Evolutionary conservation across 2,329 filamentous ascomycete genomes (phyloP).

Genomic region (Alternaria brassicicola): DNA sequence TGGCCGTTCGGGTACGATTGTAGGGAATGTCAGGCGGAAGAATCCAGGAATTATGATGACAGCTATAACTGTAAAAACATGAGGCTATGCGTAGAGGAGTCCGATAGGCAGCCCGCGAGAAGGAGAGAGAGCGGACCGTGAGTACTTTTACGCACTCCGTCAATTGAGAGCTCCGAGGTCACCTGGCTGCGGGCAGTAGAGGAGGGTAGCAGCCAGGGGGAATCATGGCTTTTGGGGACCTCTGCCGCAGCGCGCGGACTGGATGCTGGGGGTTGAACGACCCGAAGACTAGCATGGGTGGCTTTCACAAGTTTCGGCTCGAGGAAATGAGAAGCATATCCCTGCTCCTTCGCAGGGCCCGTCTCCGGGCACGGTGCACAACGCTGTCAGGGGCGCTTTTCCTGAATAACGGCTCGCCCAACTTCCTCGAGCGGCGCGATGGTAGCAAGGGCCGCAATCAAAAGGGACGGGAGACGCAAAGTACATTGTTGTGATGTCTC

Average conservation of each 20-base stretch:
- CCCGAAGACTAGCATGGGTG: conserved; percentile 41
- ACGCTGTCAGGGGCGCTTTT: conserved; percentile 36
- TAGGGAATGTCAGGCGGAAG: conserved; percentile 10
- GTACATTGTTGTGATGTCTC: conserved; percentile 1
- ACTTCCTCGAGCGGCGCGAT: conserved; percentile 9
- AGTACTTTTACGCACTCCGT: conserved; percentile 29
- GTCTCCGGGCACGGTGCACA: conserved; percentile 37
- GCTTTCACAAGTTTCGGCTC: conserved; percentile 44
- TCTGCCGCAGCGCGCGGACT: conserved; percentile 39
- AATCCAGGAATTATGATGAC: conserved; percentile 27
- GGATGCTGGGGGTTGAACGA: conserved; percentile 38
- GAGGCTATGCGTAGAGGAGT: conserved; percentile 22
- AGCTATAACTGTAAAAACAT: conserved; percentile 34
- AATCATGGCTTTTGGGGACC: conserved; percentile 45
- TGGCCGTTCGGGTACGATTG: conserved; percentile 21
- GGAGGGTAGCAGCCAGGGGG: conserved; percentile 46
- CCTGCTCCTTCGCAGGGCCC: conserved; percentile 41
- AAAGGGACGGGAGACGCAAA: conserved; percentile 10
- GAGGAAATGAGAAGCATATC: conserved; percentile 41
- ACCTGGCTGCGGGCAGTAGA: conserved; percentile 49
- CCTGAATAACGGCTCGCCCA: conserved; percentile 20
- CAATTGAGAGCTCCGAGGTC: conserved; percentile 41
- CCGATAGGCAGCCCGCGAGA: conserved; percentile 20
- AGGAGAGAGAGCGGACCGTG: conserved; percentile 24
- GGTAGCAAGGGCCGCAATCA: conserved; percentile 17